Evolutionary conservation across 2,329 filamentous ascomycete species (phyloP).

Genomic region (Phaeosphaeriaceae sp.): DNA sequence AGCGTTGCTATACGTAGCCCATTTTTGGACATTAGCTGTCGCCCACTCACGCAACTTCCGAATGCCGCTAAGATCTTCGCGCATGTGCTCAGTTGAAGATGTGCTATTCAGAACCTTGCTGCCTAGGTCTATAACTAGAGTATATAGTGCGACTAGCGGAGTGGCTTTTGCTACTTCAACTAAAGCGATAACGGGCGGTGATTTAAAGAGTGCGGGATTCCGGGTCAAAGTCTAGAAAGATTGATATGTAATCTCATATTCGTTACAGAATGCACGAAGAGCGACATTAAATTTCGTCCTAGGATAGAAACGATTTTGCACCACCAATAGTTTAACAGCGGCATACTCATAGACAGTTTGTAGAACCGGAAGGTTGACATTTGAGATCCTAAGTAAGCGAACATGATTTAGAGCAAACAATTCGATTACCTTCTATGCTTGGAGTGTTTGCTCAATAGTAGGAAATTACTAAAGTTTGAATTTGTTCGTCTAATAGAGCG

Average conservation of each 20-base stretch:
- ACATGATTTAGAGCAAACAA: slow-evolving; percentile 69
- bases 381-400: slow-evolving; percentile 76
- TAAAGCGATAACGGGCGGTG: slow-evolving; percentile 57
- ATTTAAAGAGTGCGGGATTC: slow-evolving; percentile 60
- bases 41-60: slow-evolving; percentile 50
- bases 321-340: slow-evolving; percentile 63
- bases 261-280: slow-evolving; percentile 64
- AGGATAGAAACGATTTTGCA: slow-evolving; percentile 77
- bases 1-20: too few relatives aligned
- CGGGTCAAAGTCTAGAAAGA: slow-evolving; percentile 68
- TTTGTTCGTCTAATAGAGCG: slow-evolving; percentile 67
- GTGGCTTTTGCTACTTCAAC: slow-evolving; percentile 52
- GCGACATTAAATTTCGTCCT: slow-evolving; percentile 65
- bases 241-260: slow-evolving; percentile 62
- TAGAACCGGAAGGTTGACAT: slow-evolving; percentile 67
- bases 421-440: slow-evolving; percentile 71
- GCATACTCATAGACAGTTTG: slow-evolving; percentile 57
- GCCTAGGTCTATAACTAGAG: slow-evolving; percentile 61
- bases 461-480: slow-evolving; percentile 70
- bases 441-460: slow-evolving; percentile 60
- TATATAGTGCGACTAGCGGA: slow-evolving; percentile 60
- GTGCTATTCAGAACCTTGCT: slow-evolving; percentile 64
- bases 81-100: slow-evolving; percentile 59
- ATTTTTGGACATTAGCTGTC: too few relatives aligned
- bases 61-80: slow-evolving; percentile 56